A percentile compares a stretch with the other conserved stretches of the same genome.
Conservation (phyloP, 2,329 filamentous ascomycete species). For the Plectosphaerella cucumerina region DNA sequence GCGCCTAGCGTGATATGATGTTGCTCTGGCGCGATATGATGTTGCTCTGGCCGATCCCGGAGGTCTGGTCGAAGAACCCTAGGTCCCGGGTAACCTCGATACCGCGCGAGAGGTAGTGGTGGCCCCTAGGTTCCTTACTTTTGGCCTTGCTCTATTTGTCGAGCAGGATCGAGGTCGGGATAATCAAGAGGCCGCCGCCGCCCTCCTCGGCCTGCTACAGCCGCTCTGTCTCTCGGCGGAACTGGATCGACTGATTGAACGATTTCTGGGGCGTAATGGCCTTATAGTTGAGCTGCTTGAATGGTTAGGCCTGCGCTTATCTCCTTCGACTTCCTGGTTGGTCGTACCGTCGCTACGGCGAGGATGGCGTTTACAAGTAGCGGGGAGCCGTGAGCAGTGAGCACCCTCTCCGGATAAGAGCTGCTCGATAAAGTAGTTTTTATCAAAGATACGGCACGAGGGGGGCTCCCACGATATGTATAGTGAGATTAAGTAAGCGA, state of each 20-base stretch:
- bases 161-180: not conserved
- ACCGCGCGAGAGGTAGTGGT: not conserved
- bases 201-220: not conserved
- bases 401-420: not conserved
- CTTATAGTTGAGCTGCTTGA: not conserved
- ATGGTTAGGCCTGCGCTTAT: not conserved
- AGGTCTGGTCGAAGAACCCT: not conserved
- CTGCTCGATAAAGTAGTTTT: not conserved
- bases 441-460: not conserved
- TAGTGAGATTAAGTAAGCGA: not conserved
- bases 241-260: not conserved
- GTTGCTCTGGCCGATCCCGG: not conserved
- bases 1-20: not conserved
- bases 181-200: not conserved
- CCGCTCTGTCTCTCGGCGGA: not conserved
- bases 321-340: not conserved
- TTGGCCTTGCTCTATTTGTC: not conserved
- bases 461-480: not conserved
- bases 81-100: not conserved
- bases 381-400: not conserved
- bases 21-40: too few relatives aligned
- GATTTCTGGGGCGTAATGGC: not conserved
- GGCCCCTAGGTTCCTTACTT: not conserved
- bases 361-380: not conserved
- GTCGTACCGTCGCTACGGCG: not conserved